Evolutionary conservation across 176 grass and related monocot species (phyloP), one percentile per base, ranked within the genome.

Genomic region (Musa beccarii): DNA sequence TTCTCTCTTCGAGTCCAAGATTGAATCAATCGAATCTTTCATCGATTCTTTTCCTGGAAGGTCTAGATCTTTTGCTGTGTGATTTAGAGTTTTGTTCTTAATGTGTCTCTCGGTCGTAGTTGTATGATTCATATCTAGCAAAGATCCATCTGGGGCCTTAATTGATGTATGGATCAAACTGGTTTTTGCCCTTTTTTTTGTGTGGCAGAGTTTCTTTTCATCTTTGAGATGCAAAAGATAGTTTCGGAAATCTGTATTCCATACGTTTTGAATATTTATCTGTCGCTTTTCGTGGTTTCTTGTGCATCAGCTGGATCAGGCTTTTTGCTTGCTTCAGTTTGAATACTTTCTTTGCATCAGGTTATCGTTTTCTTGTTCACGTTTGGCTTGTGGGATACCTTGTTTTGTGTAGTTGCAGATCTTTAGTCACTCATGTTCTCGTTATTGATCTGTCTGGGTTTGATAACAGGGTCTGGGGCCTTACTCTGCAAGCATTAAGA

Each of bases 401-500:
- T 57, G 43, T 2, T 4, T 67, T 10, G 8, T 67, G 12, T 26
- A 25, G 23, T 23, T 24, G 5, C 15, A 34, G 64, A 67, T 25
- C 25, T 26, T 29, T 28, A 13, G 25, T 25, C 0, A 17, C 10
- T 57, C 12, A 12, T 15, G 54, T 57, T 57, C 54, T 57, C 15
- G 12, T 26, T 26, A 34, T 10, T 25, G 64, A 57, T 57, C 12
- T 57, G 12, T 12, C 54, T 67, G 20, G 15, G 53, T 54, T 63
- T 57, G 54, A 57, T 57, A 17, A 25, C 76, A 96, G 92, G 92
- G 92, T 11, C 80, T 96, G 54, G 89, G 89, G 11, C 92, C 92
- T 9, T 96, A 96, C 81, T 96, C 92, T 26, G 83, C 77, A 17
- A 96, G 87, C 78, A 92, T 89, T 11, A 96, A 96, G 87, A 91